Percentiles rank a stretch among this genome's conserved stretches.
Conservation (phyloP, 306 rosid species). For the Quercus parvula region DNA sequence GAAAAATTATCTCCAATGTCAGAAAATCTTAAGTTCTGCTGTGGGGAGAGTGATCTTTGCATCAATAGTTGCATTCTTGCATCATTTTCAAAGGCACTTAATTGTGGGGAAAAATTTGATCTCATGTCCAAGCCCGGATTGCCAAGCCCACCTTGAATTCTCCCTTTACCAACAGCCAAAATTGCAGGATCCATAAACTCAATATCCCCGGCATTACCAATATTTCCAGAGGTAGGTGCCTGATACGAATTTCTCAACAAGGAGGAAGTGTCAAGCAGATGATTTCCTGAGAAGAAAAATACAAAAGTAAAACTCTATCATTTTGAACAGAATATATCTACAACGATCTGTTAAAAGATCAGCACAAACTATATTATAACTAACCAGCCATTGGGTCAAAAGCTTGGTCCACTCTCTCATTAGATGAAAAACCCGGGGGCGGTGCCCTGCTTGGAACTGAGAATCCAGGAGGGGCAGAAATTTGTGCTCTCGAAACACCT, state of each 20-base stretch:
- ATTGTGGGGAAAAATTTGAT: slow-evolving; percentile 55
- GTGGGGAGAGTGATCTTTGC: slow-evolving; percentile 77
- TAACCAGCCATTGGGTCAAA: slow-evolving; percentile 67
- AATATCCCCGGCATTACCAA: slow-evolving; percentile 53
- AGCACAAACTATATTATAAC: slow-evolving; percentile 17
- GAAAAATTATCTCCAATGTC: slow-evolving; percentile 57
- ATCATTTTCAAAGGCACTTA: slow-evolving; percentile 65
- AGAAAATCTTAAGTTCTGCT: slow-evolving; percentile 61
- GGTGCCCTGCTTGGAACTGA: slow-evolving; percentile 75
- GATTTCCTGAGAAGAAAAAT: slow-evolving; percentile 50
- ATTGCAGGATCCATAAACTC: slow-evolving; percentile 95
- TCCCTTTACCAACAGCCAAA: slow-evolving; percentile 86
- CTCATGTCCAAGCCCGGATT: slow-evolving; percentile 56
- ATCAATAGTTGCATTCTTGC: slow-evolving; percentile 73
- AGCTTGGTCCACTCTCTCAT: slow-evolving; percentile 62
- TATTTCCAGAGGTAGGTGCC: slow-evolving; percentile 46
- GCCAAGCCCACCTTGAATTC: slow-evolving; percentile 62
- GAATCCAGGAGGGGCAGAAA: slow-evolving; percentile 89
- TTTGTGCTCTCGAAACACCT: slow-evolving; percentile 72
- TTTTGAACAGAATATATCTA: background rate
- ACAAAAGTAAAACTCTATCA: background rate
- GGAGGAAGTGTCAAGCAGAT: slow-evolving; percentile 48
- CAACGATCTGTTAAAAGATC: background rate
- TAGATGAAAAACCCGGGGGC: slow-evolving; percentile 84
- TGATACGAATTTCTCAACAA: slow-evolving; percentile 63